A percentile compares a stretch with the other conserved stretches of the same genome.
phyloP scores from a whole-genome alignment of 2,329 filamentous ascomycete species.

The Fusarium robinianum region DNA sequence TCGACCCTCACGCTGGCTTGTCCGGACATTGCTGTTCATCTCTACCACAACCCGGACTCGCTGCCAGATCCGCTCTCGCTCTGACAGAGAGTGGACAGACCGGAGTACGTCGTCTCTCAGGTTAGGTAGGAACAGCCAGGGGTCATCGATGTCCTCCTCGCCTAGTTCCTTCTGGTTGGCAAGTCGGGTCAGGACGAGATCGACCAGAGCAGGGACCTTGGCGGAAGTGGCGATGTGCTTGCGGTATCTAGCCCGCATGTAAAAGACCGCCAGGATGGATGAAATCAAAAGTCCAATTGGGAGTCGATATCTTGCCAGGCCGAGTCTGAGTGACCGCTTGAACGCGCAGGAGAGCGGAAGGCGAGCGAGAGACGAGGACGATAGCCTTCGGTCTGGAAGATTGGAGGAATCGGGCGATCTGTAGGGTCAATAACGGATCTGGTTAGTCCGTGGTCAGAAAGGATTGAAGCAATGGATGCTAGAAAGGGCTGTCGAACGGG shows the following conservation, averaged over 20 bases:
- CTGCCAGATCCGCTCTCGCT: conserved; percentile 83
- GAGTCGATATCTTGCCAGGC: conserved; percentile 86
- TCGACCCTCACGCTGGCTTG: conserved; percentile 67
- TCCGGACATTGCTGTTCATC: conserved; percentile 89
- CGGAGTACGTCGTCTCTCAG: conserved; percentile 89
- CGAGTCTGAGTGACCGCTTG: conserved; percentile 76
- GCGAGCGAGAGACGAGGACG: conserved; percentile 87
- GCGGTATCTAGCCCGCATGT: conserved; percentile 66
- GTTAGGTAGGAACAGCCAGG: conserved; percentile 85
- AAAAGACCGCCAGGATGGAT: conserved; percentile 57
- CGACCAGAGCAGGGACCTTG: conserved; percentile 81
- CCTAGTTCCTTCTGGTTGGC: conserved; percentile 84
- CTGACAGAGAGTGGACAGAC: conserved; percentile 74
- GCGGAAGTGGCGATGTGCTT: conserved; percentile 67
- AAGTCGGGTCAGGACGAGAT: conserved; percentile 81
- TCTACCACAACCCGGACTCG: conserved; percentile 85
- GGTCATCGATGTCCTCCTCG: conserved; percentile 67
- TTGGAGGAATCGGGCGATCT: conserved; percentile 70
- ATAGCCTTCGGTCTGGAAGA: conserved; percentile 68
- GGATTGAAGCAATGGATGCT: conserved; percentile 34
- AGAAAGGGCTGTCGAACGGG: conserved; percentile 19
- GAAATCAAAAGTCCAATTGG: conserved; percentile 70
- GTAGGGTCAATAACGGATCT: conserved; percentile 73
- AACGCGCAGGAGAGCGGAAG: conserved; percentile 84
- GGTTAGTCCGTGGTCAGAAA: conserved; percentile 78